Evolutionary conservation across 1,284 basidiomycete genomes (phyloP).

Genomic region (Ganoderma boninense): DNA sequence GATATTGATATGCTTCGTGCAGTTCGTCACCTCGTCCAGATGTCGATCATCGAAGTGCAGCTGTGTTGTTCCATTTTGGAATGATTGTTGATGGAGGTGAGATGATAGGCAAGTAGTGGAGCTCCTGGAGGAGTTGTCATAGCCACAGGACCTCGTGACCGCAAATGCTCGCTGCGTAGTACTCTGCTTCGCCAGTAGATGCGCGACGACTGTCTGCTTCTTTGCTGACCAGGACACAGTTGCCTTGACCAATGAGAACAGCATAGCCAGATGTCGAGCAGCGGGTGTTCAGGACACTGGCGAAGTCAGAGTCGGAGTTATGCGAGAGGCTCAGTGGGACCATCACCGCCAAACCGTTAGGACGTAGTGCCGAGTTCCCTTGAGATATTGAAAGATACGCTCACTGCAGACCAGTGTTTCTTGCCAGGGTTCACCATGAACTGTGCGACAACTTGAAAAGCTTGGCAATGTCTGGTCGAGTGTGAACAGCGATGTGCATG

Average conservation of each 20-base stretch:
- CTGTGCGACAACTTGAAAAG: conserved; percentile 7
- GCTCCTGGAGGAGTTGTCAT: conserved; percentile 39
- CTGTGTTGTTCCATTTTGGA: too few species aligned
- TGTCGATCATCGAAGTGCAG: conserved; percentile 10
- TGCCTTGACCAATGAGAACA: conserved; percentile 32
- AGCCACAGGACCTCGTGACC: conserved; percentile 13
- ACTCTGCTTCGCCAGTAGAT: conserved; percentile 30
- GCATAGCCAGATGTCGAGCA: conserved; percentile 12
- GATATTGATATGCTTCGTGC: conserved; percentile 18
- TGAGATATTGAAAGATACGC: conserved; percentile 36
- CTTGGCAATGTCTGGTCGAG: too few species aligned
- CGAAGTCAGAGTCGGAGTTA: conserved; percentile 46
- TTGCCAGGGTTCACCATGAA: conserved; percentile 25
- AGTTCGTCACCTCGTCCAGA: conserved; percentile 8
- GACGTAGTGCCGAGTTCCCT: conserved; percentile 23
- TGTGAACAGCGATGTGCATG: too few species aligned
- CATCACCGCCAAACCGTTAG: conserved; percentile 18
- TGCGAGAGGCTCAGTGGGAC: conserved; percentile 25
- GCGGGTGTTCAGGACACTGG: conserved; percentile 31
- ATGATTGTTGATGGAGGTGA: too few species aligned
- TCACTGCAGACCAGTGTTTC: conserved; percentile 33
- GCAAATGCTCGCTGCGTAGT: conserved; percentile 30
- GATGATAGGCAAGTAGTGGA: conserved; percentile 38
- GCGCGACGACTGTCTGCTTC: conserved; percentile 44
- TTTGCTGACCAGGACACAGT: conserved; percentile 50